Base-by-base conservation (phyloP, 805 yeast species). In the Zygoascus biomembranicola region DNA sequence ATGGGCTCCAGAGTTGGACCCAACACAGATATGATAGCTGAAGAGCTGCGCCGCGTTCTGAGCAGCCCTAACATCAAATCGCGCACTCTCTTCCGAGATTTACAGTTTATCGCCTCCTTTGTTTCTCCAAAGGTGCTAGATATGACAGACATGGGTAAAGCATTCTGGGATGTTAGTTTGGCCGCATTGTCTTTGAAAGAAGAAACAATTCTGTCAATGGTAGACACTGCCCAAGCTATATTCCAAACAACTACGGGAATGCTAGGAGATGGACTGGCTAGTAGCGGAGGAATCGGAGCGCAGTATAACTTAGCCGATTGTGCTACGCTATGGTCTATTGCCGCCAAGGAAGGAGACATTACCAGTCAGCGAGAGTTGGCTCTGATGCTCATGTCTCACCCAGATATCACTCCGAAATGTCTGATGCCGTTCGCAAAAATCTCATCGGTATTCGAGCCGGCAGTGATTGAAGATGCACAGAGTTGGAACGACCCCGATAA, bases 91-190 rank as follows among this genome's bases (percentile, higher is more conserved):
- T 69, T 63, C 48, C 54, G 69, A 14, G 73, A 69, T 50, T 54
- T 69, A 32, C 72, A 69, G 51, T 55, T 64, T 19, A 61, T 69
- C 37, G 62, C 71, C 1, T 61, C 69, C 6, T 62, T 68, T 50
- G 68, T 66, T 2, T 66, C 69, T 5, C 57, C 66, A 1, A 51
- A 51, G 14, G 55, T 61, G 8, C 58, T 67, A 32, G 70, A 66
- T 31, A 32, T 60, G 53, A 62, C 63, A 2, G 66, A 62, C 44
- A 55, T 55, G 8, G 68, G 68, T 35, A 63, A 63, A 49, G 68
- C 69, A n/a, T 69, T 69, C 47, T 66, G 69, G 63, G 72, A 69
- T 47, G 70, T 69, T 16, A 61, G 65, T 35, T 61, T 66, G 37
- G 71, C 70, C 2, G 71, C 71, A 5, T 50, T 59, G 18, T 62